Evolutionary conservation across 345 rosid species (phyloP).

Genomic region (Alliaria petiolata): DNA sequence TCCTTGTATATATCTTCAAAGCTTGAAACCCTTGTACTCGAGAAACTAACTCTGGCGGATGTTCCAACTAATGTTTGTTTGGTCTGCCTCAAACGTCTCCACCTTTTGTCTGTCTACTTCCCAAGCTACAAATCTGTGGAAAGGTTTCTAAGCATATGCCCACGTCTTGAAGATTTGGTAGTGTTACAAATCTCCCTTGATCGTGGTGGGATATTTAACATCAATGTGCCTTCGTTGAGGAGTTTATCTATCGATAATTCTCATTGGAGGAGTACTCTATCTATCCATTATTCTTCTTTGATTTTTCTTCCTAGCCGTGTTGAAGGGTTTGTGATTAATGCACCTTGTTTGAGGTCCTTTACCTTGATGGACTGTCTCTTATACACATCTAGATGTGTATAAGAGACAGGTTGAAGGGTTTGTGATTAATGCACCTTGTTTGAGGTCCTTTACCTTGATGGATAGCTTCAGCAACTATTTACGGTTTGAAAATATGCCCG

Average conservation of each 20-base stretch:
- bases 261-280: too few species aligned
- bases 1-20: neutral
- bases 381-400: too few species aligned
- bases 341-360: too few species aligned
- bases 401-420: conserved; percentile 12
- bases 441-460: neutral
- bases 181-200: neutral
- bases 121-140: neutral
- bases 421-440: conserved; percentile 11
- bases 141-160: neutral
- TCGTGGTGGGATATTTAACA: neutral
- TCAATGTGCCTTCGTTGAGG: neutral
- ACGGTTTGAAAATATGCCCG: neutral
- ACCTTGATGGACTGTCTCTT: too few species aligned
- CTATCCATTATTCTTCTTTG: neutral
- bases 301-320: neutral
- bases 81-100: neutral
- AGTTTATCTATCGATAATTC: neutral
- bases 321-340: conserved; percentile 9
- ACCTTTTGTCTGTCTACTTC: neutral
- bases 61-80: neutral
- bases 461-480: neutral
- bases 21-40: neutral
- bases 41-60: neutral
- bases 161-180: conserved; percentile 12